Evolutionary conservation across 139 green algal genomes (phyloP).

Genomic region (Micractinium sp.): DNA sequence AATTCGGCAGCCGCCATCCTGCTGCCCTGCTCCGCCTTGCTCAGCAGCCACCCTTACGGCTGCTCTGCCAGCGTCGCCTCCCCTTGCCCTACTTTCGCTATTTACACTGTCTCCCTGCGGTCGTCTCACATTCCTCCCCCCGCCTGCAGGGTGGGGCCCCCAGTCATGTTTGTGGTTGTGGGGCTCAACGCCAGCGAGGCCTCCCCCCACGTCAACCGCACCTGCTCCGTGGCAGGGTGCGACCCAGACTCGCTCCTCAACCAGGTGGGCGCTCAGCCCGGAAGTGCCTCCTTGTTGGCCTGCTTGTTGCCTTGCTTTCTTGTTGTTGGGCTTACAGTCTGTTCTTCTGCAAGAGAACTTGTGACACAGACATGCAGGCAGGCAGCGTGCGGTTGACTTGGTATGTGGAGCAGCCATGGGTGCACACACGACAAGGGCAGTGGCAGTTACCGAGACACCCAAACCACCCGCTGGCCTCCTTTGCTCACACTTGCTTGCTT

Average conservation of each 20-base stretch:
- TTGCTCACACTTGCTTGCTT: background rate
- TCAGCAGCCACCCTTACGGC: background rate
- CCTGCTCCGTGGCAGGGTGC: constrained; percentile 85
- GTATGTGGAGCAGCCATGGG: no score
- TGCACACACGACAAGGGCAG: no score
- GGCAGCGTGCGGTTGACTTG: no score
- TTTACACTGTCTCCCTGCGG: background rate
- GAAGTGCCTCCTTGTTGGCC: no score
- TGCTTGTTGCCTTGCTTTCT: no score
- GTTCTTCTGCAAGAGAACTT: no score
- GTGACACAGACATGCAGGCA: no score
- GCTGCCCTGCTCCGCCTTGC: background rate
- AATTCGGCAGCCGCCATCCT: no score
- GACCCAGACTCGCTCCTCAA: constrained; percentile 77
- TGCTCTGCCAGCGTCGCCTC: background rate
- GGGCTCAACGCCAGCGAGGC: constrained; percentile 68
- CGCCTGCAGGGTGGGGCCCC: constrained; percentile 80
- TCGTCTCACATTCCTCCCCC: background rate
- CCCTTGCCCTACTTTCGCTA: background rate
- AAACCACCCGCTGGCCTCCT: background rate
- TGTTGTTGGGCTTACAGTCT: no score
- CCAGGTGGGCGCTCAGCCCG: constrained; percentile 51
- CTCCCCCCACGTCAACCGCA: constrained; percentile 59
- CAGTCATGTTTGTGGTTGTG: constrained; percentile 84
- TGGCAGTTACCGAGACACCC: no score